phyloP scores from a whole-genome alignment of 306 rosid species.

The Vigna hirtella region DNA sequence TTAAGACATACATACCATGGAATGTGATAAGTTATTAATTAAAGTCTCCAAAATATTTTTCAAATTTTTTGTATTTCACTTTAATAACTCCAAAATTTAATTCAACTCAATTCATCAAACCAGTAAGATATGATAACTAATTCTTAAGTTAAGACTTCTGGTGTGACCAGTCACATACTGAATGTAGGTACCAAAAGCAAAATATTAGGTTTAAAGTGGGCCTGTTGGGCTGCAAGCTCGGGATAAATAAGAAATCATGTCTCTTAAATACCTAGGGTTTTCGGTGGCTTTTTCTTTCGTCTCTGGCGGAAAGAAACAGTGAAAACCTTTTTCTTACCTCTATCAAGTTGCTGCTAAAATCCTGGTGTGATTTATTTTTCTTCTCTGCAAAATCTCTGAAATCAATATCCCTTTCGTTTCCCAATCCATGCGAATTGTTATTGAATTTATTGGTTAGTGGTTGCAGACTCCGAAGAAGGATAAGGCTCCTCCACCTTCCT shows the following conservation, averaged over 20 bases:
- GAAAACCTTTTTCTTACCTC: not conserved
- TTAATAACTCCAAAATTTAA: too few species aligned
- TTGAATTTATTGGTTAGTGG: not conserved
- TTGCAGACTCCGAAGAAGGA: slow-evolving; percentile 82
- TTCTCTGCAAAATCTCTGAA: not conserved
- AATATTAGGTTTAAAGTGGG: not conserved
- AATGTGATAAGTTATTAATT: too few species aligned
- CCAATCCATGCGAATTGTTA: not conserved
- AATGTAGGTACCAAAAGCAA: too few species aligned
- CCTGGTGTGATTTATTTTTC: slow-evolving; percentile 3
- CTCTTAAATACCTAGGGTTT: slow-evolving; percentile 37
- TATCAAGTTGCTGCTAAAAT: not conserved
- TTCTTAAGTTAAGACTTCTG: too few species aligned
- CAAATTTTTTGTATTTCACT: too few species aligned
- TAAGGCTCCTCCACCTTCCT: slow-evolving; percentile 76
- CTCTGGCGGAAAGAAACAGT: slow-evolving; percentile 26
- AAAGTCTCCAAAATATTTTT: too few species aligned
- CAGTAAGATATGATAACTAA: too few species aligned
- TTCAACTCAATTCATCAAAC: too few species aligned
- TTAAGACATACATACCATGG: too few species aligned
- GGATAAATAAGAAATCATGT: not conserved
- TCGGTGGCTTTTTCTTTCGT: not conserved
- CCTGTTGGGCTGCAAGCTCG: not conserved
- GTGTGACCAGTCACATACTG: too few species aligned
- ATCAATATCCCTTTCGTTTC: not conserved